Evolutionary conservation across 1,139 yeast genomes (phyloP), one percentile per base, ranked within the genome.

Genomic region (Saccharomyces hybrid): DNA sequence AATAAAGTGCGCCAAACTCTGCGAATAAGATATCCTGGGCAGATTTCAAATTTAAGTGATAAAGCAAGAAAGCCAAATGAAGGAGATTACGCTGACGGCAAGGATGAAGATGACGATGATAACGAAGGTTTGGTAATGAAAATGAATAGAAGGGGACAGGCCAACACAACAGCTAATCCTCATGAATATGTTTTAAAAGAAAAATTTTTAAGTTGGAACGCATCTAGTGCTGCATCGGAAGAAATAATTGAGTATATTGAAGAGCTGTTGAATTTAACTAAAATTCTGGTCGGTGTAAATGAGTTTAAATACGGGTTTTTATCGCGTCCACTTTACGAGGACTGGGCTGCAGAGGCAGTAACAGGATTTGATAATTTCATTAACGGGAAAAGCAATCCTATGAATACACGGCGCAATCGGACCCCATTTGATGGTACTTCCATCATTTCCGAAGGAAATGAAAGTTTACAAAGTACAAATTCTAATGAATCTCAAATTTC

Each of bases 241-340:
- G 82, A 78, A 59, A 70, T 78, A 32, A 76, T 78, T 49, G 79
- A 75, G 52, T 78, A 77, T 58, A 69, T 76, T 28, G 82, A 78
- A 57, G 81, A 78, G 57, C 63, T 78, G 8, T 59, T 73, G 4
- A 73, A 70, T 51, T 59, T 78, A 46, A 69, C 75, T 0, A 76
- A 74, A 57, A 60, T 75, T 11, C 62, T 78, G 5, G 78, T 77
- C 28, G 82, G 82, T 27, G 77, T 74, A 13, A 72, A 75, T 54
- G 76, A 73, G 57, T 78, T 78, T 60, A 74, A 75, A 57, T 78
- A 76, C 59, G 81, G 82, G 3, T 78, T 78, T 59, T 63, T 78
- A 52, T 74, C 80, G 49, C 70, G 81, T 11, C 76, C 81, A 0
- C 59, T 78, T 9, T 73, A 72, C 56, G 73, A 72, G n/a, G 77